Conservation (phyloP, 129 eudicot genomes). For the Pulicaria dysenterica region DNA sequence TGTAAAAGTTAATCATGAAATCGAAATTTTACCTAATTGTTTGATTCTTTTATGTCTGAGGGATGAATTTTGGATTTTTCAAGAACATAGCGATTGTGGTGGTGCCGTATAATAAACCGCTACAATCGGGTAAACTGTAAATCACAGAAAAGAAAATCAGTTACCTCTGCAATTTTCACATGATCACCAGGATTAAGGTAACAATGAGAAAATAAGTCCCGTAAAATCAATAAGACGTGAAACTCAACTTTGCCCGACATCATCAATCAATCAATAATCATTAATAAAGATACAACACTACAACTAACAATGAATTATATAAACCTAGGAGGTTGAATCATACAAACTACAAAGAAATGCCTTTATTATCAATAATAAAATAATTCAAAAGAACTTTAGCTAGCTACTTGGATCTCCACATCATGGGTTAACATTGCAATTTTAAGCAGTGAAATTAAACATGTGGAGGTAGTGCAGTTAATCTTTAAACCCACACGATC, state of each 20-base stretch:
- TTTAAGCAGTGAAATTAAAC: too few species aligned
- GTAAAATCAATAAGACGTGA: not conserved
- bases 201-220: conserved; percentile 15
- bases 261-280: not conserved
- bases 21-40: too few species aligned
- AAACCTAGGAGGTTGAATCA: conserved; percentile 1
- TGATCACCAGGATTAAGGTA: conserved; percentile 43
- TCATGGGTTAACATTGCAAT: too few species aligned
- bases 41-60: too few species aligned
- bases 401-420: too few species aligned
- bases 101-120: too few species aligned
- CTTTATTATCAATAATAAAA: not conserved
- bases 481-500: too few species aligned
- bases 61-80: too few species aligned
- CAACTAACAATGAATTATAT: conserved; percentile 1
- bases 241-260: conserved; percentile 10
- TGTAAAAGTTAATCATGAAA: too few species aligned
- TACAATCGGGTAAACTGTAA: not conserved
- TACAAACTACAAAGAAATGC: not conserved
- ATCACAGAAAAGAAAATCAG: conserved; percentile 63
- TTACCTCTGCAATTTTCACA: conserved; percentile 82
- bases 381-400: too few species aligned
- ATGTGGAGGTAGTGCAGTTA: too few species aligned
- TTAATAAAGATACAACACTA: not conserved
- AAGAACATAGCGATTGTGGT: too few species aligned